Evolutionary conservation across 1,284 basidiomycete genomes (phyloP).

Genomic region (Macrocystidia cucumis): DNA sequence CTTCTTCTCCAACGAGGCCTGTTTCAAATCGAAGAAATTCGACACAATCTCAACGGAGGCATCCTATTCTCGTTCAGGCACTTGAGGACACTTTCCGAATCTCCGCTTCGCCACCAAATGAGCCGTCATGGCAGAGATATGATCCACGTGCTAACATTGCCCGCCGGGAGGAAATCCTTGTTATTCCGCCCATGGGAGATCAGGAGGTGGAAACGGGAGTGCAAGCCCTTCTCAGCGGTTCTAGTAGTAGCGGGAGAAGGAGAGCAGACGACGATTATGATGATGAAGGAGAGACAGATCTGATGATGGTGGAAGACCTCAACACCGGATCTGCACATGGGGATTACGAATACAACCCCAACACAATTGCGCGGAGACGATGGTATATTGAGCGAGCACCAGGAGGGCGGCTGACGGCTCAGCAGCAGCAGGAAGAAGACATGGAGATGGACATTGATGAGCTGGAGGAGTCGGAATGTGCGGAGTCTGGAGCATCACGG

Average conservation of each 20-base stretch:
- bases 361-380: too few species aligned
- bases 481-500: constrained; percentile 20
- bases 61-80: constrained; percentile 32
- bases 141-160: too few species aligned
- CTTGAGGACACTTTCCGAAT: constrained; percentile 52
- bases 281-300: constrained; percentile 2
- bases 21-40: too few species aligned
- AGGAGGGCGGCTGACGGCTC: constrained; percentile 8
- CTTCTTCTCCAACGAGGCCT: too few species aligned
- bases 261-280: constrained; percentile 8
- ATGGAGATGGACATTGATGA: constrained; percentile 21
- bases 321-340: constrained; percentile 23
- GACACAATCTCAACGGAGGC: too few species aligned
- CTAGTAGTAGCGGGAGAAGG: constrained; percentile 24
- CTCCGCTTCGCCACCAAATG: constrained; percentile 11
- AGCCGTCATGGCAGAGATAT: too few species aligned
- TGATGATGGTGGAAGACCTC: constrained; percentile 12
- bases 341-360: constrained; percentile 21
- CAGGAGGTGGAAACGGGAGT: constrained; percentile 54
- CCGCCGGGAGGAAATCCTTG: too few species aligned
- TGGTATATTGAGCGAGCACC: too few species aligned
- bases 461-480: constrained; percentile 18
- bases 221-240: constrained; percentile 40
- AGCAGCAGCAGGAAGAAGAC: too few species aligned
- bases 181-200: constrained; percentile 51